Evolutionary conservation across 2,329 filamentous ascomycete genomes (phyloP).

Genomic region (Kalmusia sp.): DNA sequence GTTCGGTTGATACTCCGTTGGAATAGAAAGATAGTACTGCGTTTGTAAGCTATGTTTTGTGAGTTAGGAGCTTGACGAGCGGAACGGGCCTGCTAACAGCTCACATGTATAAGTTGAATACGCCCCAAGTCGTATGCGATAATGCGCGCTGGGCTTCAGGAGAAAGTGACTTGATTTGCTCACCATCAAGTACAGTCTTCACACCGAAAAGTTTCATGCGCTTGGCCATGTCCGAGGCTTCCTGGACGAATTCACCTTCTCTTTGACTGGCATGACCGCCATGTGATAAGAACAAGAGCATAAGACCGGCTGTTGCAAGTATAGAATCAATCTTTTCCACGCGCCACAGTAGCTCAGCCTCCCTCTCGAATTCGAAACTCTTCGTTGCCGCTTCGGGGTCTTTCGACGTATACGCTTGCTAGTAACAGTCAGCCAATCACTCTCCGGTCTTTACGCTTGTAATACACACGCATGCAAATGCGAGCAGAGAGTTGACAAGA

Average conservation of each 20-base stretch:
- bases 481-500: conserved; percentile 8
- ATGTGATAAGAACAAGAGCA: conserved; percentile 4
- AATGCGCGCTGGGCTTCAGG: conserved; percentile 1
- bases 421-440: not conserved
- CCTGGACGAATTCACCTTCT: not conserved
- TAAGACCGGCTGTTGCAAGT: conserved; percentile 2
- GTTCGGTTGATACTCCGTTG: not conserved
- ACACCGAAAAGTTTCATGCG: conserved; percentile 7
- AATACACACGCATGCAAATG: conserved; percentile 6
- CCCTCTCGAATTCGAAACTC: conserved; percentile 4
- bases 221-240: conserved; percentile 7
- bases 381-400: not conserved
- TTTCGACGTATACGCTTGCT: conserved; percentile 10
- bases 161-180: conserved; percentile 4
- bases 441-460: not conserved
- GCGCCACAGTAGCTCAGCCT: conserved; percentile 4
- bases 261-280: not conserved
- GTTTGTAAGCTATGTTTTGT: conserved; percentile 3
- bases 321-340: conserved; percentile 3
- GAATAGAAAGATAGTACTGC: conserved; percentile 1
- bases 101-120: conserved; percentile 9
- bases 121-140: conserved; percentile 10
- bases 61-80: not conserved
- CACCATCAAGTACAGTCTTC: not conserved
- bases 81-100: conserved; percentile 4